A percentile compares a stretch with the other conserved stretches of the same genome.
Conservation (phyloP, 139 green algal genomes). For the Chlorella sorokiniana region DNA sequence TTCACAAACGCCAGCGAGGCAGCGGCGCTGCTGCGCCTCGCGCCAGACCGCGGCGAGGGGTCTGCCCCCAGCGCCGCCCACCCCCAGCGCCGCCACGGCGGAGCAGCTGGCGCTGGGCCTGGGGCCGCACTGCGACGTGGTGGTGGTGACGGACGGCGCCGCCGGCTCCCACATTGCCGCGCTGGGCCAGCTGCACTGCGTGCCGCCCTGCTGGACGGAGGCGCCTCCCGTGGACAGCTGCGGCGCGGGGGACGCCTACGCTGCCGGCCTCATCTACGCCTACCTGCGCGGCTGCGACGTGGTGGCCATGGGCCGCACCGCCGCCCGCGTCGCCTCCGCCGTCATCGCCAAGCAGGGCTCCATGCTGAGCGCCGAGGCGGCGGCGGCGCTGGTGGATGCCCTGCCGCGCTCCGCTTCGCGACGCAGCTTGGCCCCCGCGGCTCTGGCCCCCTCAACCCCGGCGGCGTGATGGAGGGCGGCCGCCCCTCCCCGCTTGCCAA, state of each 20-base stretch:
- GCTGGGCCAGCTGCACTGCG: slow-evolving; percentile 59
- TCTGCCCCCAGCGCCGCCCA: too few species aligned
- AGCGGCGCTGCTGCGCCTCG: slow-evolving; percentile 34
- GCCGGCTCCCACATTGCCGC: slow-evolving; percentile 61
- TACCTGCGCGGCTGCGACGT: slow-evolving; percentile 63
- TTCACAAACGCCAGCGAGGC: slow-evolving; percentile 79
- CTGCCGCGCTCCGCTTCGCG: background rate
- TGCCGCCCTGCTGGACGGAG: slow-evolving; percentile 71
- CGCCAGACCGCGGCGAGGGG: background rate
- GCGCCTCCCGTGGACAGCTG: slow-evolving; percentile 87
- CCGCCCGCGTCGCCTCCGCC: slow-evolving; percentile 58
- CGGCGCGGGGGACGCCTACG: slow-evolving; percentile 85
- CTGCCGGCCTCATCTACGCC: slow-evolving; percentile 71
- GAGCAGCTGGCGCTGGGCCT: slow-evolving; percentile 62
- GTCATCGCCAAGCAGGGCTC: slow-evolving; percentile 75
- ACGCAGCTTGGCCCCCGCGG: background rate
- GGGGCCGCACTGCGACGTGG: slow-evolving; percentile 60
- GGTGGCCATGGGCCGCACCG: slow-evolving; percentile 65
- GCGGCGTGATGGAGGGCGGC: background rate
- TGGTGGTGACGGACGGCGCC: slow-evolving; percentile 87
- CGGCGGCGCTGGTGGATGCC: slow-evolving; percentile 48
- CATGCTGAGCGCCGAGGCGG: slow-evolving; percentile 64
- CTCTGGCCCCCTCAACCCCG: background rate
- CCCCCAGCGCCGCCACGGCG: slow-evolving; percentile 33
- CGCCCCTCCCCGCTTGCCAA: too few species aligned